A percentile compares a stretch with the other conserved stretches of the same genome.
Conservation (phyloP, 768 basidiomycete species). For the Trametes gibbosa region DNA sequence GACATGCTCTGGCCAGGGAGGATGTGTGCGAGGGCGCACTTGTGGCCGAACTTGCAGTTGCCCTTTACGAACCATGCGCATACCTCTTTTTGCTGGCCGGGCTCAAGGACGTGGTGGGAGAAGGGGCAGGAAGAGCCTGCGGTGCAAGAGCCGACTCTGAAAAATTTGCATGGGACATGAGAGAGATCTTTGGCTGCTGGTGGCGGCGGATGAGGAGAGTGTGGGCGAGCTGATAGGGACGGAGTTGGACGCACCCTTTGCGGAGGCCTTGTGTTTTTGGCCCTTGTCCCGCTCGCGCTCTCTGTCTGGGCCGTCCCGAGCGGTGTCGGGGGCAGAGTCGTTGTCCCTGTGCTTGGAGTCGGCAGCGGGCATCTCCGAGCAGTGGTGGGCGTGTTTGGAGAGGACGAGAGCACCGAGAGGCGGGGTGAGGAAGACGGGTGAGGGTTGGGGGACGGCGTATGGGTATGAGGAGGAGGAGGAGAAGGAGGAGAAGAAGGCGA, state of each 20-base stretch:
- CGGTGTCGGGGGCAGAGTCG: constrained; percentile 12
- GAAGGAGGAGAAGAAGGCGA: neutral
- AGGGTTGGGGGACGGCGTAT: neutral
- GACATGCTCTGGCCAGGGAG: constrained; percentile 91
- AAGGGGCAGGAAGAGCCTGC: constrained; percentile 96
- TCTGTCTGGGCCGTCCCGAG: constrained; percentile 16
- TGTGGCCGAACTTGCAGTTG: constrained; percentile 74
- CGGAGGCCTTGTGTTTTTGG: constrained; percentile 20
- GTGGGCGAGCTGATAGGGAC: neutral
- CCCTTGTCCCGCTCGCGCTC: constrained; percentile 22
- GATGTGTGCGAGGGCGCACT: constrained; percentile 93
- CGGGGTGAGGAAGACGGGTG: neutral
- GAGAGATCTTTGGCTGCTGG: constrained; percentile 78
- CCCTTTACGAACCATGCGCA: constrained; percentile 95
- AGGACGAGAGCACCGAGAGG: neutral
- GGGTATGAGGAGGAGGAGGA: neutral
- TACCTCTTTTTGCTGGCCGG: constrained; percentile 75
- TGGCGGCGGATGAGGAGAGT: constrained; percentile 1
- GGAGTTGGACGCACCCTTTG: constrained; percentile 21
- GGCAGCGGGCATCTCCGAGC: constrained; percentile 17
- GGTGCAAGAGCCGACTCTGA: constrained; percentile 90
- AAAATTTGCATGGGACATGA: constrained; percentile 98
- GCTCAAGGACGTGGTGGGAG: constrained; percentile 73
- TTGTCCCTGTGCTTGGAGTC: constrained; percentile 19
- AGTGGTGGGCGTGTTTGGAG: neutral